Conservation (phyloP, 2,329 filamentous ascomycete species). For the Penicillium sp. region DNA sequence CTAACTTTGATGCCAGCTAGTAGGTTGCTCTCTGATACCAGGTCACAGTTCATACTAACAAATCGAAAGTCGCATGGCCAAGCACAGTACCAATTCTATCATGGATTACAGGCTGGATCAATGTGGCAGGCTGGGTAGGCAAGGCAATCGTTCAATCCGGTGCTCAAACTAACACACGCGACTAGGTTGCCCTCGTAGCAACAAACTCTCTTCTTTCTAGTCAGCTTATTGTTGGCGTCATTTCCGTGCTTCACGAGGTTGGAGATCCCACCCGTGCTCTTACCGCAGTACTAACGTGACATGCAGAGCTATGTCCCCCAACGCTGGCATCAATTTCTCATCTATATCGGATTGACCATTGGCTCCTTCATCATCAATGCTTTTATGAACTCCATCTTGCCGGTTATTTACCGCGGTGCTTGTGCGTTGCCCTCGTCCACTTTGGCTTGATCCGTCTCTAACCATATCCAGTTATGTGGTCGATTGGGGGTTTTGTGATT, state of each 20-base stretch:
- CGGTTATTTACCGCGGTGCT: conserved; percentile 64
- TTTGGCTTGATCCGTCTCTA: background rate
- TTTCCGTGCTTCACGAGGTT: conserved; percentile 57
- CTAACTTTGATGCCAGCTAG: conserved; percentile 23
- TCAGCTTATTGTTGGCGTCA: conserved; percentile 64
- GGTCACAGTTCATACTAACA: background rate
- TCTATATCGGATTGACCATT: conserved; percentile 64
- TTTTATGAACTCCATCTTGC: conserved; percentile 61
- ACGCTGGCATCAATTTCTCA: conserved; percentile 69
- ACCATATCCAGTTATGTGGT: conserved; percentile 57
- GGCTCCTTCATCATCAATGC: conserved; percentile 63
- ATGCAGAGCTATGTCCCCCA: conserved; percentile 51
- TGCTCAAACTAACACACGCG: conserved; percentile 16
- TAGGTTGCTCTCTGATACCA: conserved; percentile 21
- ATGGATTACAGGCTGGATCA: conserved; percentile 67
- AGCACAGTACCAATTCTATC: conserved; percentile 61
- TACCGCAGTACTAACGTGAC: background rate
- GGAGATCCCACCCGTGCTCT: background rate
- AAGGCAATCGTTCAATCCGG: background rate
- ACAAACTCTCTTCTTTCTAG: conserved; percentile 66
- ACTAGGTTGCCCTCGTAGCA: conserved; percentile 56
- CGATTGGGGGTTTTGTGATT: conserved; percentile 63
- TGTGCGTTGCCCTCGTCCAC: conserved; percentile 31
- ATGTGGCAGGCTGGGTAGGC: conserved; percentile 66
- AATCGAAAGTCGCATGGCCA: conserved; percentile 52